Percentiles rank a stretch among this genome's conserved stretches.
Conservation (phyloP, 768 basidiomycete species). For the Clavulina sp. region DNA sequence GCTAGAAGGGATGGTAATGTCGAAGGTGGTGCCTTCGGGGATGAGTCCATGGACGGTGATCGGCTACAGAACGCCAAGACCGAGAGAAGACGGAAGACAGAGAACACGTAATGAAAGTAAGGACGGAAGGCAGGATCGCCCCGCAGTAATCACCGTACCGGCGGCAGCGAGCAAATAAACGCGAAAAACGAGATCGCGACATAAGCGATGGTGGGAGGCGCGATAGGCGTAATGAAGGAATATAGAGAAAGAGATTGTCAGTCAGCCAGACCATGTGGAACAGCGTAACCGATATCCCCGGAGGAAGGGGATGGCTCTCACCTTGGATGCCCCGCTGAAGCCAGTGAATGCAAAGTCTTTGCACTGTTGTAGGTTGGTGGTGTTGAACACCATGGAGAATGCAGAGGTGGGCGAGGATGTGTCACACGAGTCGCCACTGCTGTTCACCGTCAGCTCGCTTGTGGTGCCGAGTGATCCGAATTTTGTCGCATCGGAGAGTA, state of each 20-base stretch:
- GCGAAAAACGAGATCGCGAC: no score
- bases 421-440: slow-evolving; percentile 7
- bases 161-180: no score
- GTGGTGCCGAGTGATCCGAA: slow-evolving; percentile 10
- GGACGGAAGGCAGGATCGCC: no score
- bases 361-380: slow-evolving; percentile 9
- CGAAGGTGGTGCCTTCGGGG: slow-evolving; percentile 5
- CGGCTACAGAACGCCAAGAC: background rate
- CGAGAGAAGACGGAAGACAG: background rate
- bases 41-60: slow-evolving; percentile 3
- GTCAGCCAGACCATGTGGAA: no score
- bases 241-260: no score
- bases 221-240: no score
- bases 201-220: no score
- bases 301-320: no score
- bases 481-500: slow-evolving; percentile 10
- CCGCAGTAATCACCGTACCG: no score
- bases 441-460: slow-evolving; percentile 2
- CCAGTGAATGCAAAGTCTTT: slow-evolving; percentile 2
- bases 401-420: background rate
- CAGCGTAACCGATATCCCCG: no score
- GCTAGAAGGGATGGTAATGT: slow-evolving; percentile 1
- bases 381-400: slow-evolving; percentile 5
- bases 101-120: no score
- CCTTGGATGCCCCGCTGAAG: slow-evolving; percentile 4